phyloP scores from a whole-genome alignment of 768 basidiomycete genomes.

The Rickenella mellea region DNA sequence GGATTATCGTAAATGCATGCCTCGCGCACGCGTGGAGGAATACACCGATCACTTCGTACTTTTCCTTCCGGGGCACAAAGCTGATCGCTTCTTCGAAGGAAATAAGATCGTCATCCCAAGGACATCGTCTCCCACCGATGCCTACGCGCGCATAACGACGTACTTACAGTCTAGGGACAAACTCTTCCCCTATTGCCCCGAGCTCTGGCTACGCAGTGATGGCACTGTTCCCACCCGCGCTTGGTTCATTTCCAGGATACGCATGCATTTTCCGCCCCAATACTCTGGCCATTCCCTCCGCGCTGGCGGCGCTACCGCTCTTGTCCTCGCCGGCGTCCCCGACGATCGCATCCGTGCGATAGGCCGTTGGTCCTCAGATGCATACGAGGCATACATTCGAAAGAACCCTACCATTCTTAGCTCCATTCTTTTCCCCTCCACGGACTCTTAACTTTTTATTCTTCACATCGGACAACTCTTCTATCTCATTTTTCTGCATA shows the following conservation, averaged over 20 bases:
- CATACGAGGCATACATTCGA: conserved; percentile 29
- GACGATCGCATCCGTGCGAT: conserved; percentile 24
- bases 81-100: conserved; percentile 18
- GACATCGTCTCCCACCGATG: conserved; percentile 6
- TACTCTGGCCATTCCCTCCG: conserved; percentile 26
- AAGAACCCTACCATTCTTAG: conserved; percentile 27
- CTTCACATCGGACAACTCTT: too few species aligned
- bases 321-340: conserved; percentile 21
- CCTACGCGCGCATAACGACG: conserved; percentile 5
- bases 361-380: conserved; percentile 29
- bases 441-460: too few species aligned
- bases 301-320: conserved; percentile 30
- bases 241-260: conserved; percentile 26
- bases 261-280: not conserved
- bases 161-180: conserved; percentile 19
- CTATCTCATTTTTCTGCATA: too few species aligned
- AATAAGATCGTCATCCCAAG: conserved; percentile 13
- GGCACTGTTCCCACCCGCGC: conserved; percentile 21
- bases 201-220: conserved; percentile 23
- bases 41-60: conserved; percentile 5
- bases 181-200: conserved; percentile 15
- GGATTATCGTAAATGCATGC: conserved; percentile 12
- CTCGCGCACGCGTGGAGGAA: conserved; percentile 6
- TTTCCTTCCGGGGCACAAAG: conserved; percentile 28
- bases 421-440: too few species aligned